Evolutionary conservation across 179 eudicot species (phyloP), one percentile per base, ranked within the genome.

Genomic region (Pouteria campechiana): DNA sequence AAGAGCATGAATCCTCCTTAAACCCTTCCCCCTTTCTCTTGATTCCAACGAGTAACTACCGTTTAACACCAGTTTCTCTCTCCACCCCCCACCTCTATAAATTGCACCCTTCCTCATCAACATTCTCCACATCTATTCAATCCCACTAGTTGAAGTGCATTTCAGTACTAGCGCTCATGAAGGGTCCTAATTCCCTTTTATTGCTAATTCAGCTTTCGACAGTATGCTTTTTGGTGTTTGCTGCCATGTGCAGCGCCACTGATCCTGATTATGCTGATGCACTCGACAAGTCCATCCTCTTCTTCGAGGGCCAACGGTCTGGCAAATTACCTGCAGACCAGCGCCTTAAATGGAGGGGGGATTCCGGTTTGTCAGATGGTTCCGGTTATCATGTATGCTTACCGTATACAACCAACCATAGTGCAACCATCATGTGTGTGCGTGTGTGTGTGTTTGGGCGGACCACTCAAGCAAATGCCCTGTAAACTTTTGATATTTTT

Each of bases 241-340:
- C 10, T 14, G 17, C 33, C 8, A 25, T 63, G 45, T 25, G 21
- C 35, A 16, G 48, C 32, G 29, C 43, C 34, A 22, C 25, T 34
- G 54, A 62, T 32, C 94, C 81, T 19, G 62, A 86, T 59, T 90
- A 90, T 62, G 21, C 17, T 22, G 94, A 86, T 25, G 98, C 98
- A 8, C 75, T 90, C 25, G 46, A 63, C 2, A 90, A 90, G 43
- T 72, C 93, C 61, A 79, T 90, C 2, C 76, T 90, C 18, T 90
- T 90, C 78, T 90, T 90, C 46, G 98, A 90, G 51, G 98, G 98
- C 39, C 98, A 86, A 37, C 78, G 96, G 34, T 86, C 98, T 25
- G 98, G 98, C 31, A 49, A 56, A 20, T 90, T 90, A 3, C 98
- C 98, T 0, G 72, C 90, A 0, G 84, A 90, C 46, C 98, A 90